Percentiles rank a stretch among this genome's conserved stretches.
phyloP scores from a whole-genome alignment of 176 grass and related monocot genomes.

The Bolboschoenus planiculmis region DNA sequence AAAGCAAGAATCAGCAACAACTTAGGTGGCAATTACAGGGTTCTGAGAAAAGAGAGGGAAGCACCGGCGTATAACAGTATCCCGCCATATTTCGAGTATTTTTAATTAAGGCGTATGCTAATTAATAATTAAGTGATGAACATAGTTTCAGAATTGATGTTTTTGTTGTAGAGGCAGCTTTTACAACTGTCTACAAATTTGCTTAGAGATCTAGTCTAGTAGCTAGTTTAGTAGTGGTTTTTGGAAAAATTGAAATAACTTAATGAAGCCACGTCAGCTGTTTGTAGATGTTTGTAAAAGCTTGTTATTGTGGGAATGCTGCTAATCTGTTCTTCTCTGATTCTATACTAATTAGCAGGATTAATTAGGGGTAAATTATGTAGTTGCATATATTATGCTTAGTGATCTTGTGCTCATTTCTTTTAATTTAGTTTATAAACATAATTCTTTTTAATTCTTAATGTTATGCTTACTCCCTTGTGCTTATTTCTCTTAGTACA shows the following conservation, averaged over 20 bases:
- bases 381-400: not conserved
- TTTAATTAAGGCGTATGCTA: constrained; percentile 14
- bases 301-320: not conserved
- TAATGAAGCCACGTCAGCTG: not conserved
- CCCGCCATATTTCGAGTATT: constrained; percentile 57
- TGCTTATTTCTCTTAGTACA: too few relatives aligned
- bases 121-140: constrained; percentile 13
- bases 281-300: constrained; percentile 24
- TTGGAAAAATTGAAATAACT: not conserved
- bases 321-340: not conserved
- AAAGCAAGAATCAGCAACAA: not conserved
- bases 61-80: constrained; percentile 31
- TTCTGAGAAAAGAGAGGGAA: constrained; percentile 46
- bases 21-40: constrained; percentile 21
- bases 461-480: too few relatives aligned
- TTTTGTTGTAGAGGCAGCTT: constrained; percentile 8
- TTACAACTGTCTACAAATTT: constrained; percentile 30
- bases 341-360: not conserved
- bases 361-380: not conserved
- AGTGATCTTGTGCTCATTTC: not conserved
- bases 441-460: not conserved
- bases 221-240: not conserved
- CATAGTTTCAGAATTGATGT: constrained; percentile 15
- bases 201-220: not conserved
- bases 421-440: not conserved